Base-by-base conservation (phyloP, 768 basidiomycete species). In the Crassisporium funariophilum region DNA sequence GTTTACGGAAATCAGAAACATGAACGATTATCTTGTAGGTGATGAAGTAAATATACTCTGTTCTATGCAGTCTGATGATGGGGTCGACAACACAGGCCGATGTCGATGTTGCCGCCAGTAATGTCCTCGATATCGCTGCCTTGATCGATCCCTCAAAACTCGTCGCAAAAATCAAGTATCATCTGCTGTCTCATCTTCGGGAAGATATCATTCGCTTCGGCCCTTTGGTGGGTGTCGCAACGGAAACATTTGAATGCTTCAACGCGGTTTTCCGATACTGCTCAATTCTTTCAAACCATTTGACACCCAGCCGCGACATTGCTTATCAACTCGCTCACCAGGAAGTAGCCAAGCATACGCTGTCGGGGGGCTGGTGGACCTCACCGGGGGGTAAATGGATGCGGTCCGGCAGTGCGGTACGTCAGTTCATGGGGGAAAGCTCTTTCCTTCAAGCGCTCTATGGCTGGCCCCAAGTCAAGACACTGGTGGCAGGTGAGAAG, bases 181-280 rank as follows among this genome's bases (percentile, higher is more conserved):
- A 69, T 44, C 47, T 67, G 3, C 50, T 68, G 10, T 10, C 54
- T 0, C 68, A 70, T 42, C 43, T 68, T 9, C 42, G 40, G 4
- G 54, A 59, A 23, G 64, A 69, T 50, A 61, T 65, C 5, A n/a
- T 21, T 11, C 57, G 51, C 2, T 65, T 62, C 41, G 67, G 67
- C 11, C 66, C 66, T 13, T 33, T 56, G 2, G 53, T 67, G 4
- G 38, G 60, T 1, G 47, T 56, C 23, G 54, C 66, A 19, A 67
- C 64, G 0, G 64, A 68, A 35, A 36, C 42, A 0, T 71, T 61
- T 42, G 72, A 73, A 49, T 64, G 56, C 42, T 74, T 58, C 49
- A 73, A 74, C 48, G 66, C 65, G 3, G 53, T 74, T 12, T 71
- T 72, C 38, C 61, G 65, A 0, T 40, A 55, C 11, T 68, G 66